A percentile compares a stretch with the other conserved stretches of the same genome.
phyloP scores from a whole-genome alignment of 441 rosid genomes.

The Melastoma candidum region DNA sequence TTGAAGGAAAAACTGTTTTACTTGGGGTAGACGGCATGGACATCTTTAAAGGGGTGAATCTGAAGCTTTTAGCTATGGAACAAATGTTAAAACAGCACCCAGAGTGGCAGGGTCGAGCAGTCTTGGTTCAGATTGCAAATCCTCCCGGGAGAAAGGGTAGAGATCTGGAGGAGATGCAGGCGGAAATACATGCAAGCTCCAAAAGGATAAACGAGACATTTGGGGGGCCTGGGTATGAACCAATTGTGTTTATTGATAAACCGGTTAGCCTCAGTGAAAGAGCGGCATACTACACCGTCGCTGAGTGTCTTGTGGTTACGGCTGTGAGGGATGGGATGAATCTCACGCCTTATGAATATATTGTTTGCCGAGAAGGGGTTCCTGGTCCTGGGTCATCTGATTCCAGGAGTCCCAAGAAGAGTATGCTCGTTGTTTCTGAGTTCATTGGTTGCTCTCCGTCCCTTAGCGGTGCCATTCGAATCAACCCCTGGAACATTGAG shows the following conservation, averaged over 20 bases:
- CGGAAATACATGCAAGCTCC: conserved; percentile 51
- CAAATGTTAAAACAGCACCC: conserved; percentile 64
- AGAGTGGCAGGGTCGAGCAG: conserved; percentile 67
- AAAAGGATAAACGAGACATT: conserved; percentile 54
- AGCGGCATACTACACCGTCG: conserved; percentile 53
- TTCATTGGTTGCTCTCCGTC: conserved; percentile 80
- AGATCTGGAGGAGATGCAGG: conserved; percentile 58
- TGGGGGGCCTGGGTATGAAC: conserved; percentile 55
- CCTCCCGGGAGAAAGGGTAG: conserved; percentile 66
- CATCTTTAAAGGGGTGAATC: conserved; percentile 64
- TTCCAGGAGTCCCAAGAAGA: conserved; percentile 39
- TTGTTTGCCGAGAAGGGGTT: conserved; percentile 63
- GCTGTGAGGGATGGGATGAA: conserved; percentile 88
- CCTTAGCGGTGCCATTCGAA: conserved; percentile 67
- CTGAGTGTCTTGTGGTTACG: conserved; percentile 70
- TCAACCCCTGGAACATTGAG: conserved; percentile 71
- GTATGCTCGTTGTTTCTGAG: conserved; percentile 78
- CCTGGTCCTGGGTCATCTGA: conserved; percentile 30
- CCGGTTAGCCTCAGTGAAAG: conserved; percentile 55
- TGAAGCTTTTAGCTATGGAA: conserved; percentile 74
- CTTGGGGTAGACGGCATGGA: conserved; percentile 83
- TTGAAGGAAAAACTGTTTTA: conserved; percentile 59
- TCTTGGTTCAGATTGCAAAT: conserved; percentile 58
- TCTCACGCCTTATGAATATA: conserved; percentile 70
- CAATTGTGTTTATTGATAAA: conserved; percentile 53